phyloP scores from a whole-genome alignment of 306 rosid genomes.

The Comarum palustre region DNA sequence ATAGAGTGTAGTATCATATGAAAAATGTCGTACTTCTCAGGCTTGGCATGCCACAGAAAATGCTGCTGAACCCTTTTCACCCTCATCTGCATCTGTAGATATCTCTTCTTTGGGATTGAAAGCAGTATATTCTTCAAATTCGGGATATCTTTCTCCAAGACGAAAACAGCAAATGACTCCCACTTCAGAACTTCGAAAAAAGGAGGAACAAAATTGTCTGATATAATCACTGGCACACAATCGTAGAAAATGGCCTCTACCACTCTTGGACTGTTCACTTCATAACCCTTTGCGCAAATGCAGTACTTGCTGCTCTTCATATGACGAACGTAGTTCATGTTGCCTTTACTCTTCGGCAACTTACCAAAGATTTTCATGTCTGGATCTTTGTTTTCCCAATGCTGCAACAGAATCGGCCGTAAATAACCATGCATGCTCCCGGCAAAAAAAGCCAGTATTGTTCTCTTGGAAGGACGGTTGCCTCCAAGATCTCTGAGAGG shows the following conservation, averaged over 20 bases:
- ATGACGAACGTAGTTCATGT: constrained; percentile 47
- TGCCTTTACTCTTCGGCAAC: constrained; percentile 53
- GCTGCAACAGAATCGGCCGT: constrained; percentile 59
- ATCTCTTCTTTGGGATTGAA: constrained; percentile 66
- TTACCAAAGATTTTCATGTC: constrained; percentile 72
- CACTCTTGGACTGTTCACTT: constrained; percentile 89
- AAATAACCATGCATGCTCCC: constrained; percentile 81
- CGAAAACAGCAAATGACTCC: constrained; percentile 90
- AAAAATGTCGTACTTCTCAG: constrained; percentile 83
- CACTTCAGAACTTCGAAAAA: constrained; percentile 75
- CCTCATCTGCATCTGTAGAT: constrained; percentile 68
- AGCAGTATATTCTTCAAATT: constrained; percentile 68
- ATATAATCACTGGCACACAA: constrained; percentile 86
- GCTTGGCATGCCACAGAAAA: constrained; percentile 83
- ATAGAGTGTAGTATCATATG: constrained; percentile 88
- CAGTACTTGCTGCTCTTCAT: constrained; percentile 93
- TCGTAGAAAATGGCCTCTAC: constrained; percentile 80
- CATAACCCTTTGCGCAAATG: constrained; percentile 89
- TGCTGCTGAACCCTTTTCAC: constrained; percentile 79
- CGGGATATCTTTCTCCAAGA: constrained; percentile 66
- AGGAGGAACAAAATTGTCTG: constrained; percentile 94
- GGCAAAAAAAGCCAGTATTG: constrained; percentile 77
- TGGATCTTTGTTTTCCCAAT: constrained; percentile 85
- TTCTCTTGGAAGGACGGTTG: constrained; percentile 63
- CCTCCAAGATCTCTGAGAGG: constrained; percentile 71